Evolutionary conservation across 805 yeast species (phyloP), one percentile per base, ranked within the genome.

Genomic region (Debaryomyces castellii): DNA sequence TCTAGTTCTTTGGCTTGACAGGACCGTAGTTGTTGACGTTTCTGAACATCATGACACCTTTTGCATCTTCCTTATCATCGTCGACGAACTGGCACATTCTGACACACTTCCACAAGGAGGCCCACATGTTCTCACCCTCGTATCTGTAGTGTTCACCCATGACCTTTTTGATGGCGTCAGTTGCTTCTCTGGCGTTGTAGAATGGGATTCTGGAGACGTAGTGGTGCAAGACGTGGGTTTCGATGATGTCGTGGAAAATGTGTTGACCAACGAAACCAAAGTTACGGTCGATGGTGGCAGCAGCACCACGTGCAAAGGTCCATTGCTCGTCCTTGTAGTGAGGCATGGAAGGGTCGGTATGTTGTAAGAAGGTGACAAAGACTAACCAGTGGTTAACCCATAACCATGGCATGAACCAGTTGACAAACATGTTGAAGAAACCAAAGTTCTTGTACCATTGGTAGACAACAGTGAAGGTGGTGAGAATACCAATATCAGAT

Each of bases 51-150:
- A 70, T 64, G 51, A 86, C 81, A 49, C 89, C 89, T 40, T 53
- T 55, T 18, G 59, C 58, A 40, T 53, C 63, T 39, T 75, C 71
- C 40, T 78, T 77, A 55, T 85, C 88, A 48, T 66, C 74, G 50
- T 82, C 89, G 45, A 85, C 87, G 53, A 77, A 85, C 66, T 83
- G 88, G 66, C 91, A 85, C 48, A 74, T 51, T 66, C 91, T 79
- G 42, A 76, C 67, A 51, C 73, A 68, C 50, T 77, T 75, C 86
- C 86, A 81, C 51, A 81, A 64, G 21, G 79, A 64, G 21, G 58
- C 51, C 80, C 82, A 80, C 85, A 81, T 80, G 62, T 71, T 77
- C 57, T 78, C 82, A 52, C 71, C 80, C 27, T 66, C 57, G 55
- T 76, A 66, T 51, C 73, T 62, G 57, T 78, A 78, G 58, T 76